Base-by-base conservation (phyloP, 2,329 filamentous ascomycete species). In the Colletotrichum acutatum region DNA sequence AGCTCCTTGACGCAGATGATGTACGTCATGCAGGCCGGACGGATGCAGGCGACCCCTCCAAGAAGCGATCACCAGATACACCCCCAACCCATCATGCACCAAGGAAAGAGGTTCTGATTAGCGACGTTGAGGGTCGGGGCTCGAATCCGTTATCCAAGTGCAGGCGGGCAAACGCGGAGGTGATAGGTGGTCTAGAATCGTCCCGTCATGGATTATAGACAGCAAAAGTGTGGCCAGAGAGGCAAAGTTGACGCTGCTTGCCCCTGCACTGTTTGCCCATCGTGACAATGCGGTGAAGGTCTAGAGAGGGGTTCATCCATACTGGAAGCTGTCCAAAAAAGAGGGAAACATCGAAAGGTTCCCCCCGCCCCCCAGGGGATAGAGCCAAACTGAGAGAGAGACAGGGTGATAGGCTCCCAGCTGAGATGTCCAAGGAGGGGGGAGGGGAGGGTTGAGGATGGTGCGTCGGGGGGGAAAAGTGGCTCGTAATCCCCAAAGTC, bases 21-120 rank as follows among this genome's bases (percentile, higher is more conserved):
- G 62, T 66, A 72, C 73, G 66, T 71, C 66, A 74, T 74, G 73
- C 66, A 74, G 52, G 57, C 66, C 66, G 65, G 66, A 63, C 61
- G 58, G 73, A 37, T 67, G 66, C 66, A 70, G 57, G 66, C 54
- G 56, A 16, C 19, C 72, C 69, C 46, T 61, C 71, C 46, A 66
- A 66, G 4, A 66, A 62, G n/a, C 56, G 71, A 74, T 74, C 73
- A 74, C 73, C 73, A 58, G 73, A 74, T 74, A 61, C 72, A 73
- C 71, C 70, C 73, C 73, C 66, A 74, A 71, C 73, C 71, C 73
- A 71, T 58, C 19, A 74, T 70, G 61, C 66, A 66, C 56, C 9
- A 42, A 24, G 22, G 49, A n/a, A 28, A 24, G 66, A 37, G 61
- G 71, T 66, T 66, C 64, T 71, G n/a, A 59, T 34, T 12, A 19